Evolutionary conservation across 306 rosid genomes (phyloP), one percentile per base, ranked within the genome.

Genomic region (Vigna nakashimae): DNA sequence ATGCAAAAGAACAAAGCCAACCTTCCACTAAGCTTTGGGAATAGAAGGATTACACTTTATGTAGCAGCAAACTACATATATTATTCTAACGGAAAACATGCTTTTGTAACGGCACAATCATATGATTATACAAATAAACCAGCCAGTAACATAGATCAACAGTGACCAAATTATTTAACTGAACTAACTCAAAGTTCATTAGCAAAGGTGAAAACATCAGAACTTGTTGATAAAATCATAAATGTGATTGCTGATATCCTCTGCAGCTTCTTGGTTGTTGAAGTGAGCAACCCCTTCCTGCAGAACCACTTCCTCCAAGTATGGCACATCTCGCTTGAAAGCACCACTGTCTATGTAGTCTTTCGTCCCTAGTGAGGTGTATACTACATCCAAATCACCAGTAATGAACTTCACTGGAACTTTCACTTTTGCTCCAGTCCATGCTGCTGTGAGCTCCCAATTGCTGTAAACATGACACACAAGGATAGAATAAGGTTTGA

Each of bases 281-380:
- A 76, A 84, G 73, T 84, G 87, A 26, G 71, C 84, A 1, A 76
- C 82, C 7, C 84, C 82, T 66, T 80, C 71, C 52, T 76, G 84
- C 22, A 84, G 50, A 18, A 80, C 74, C 66, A 73, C 68, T 71
- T 80, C 80, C 65, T 80, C 88, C 82, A 84, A 65, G 51, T 7
- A 7, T 2, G 83, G 83, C 69, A 80, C 88, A 20, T 77, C 71
- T 22, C 76, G 67, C 77, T 80, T 84, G 73, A 80, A 80, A 56
- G 68, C 77, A 58, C 82, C 87, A 2, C 81, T 24, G 5, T 76
- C 50, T 1, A 84, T 56, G 15, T 80, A 80, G 6, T 80, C 65
- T 60, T 77, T 77, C 9, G n/a, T 16, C 48, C 73, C 69, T 0
- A 50, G 63, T 1, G 80, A 32, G 7, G 68, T 80, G 69, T 84